Conservation (phyloP, 2,329 filamentous ascomycete species). For the Myrmaecium sp. region DNA sequence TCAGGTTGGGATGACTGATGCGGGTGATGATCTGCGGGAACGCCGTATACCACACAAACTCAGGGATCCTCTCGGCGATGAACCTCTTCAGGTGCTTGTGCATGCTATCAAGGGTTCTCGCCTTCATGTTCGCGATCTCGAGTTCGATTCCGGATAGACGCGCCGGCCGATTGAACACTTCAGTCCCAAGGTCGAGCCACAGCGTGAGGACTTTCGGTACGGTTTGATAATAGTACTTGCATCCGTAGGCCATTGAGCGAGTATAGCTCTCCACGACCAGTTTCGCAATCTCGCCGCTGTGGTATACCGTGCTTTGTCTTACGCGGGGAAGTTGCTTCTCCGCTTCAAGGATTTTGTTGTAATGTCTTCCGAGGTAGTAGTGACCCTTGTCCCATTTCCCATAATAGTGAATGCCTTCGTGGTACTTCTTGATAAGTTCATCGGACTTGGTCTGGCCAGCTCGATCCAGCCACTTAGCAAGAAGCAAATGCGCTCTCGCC, state of each 20-base stretch:
- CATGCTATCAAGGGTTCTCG: slow-evolving; percentile 49
- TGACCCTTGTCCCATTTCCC: slow-evolving; percentile 87
- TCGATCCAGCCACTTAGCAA: slow-evolving; percentile 92
- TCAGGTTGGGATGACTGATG: slow-evolving; percentile 68
- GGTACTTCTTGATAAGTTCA: slow-evolving; percentile 65
- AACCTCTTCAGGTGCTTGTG: slow-evolving; percentile 70
- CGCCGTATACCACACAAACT: slow-evolving; percentile 66
- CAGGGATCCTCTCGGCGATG: slow-evolving; percentile 45
- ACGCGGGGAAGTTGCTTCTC: slow-evolving; percentile 61
- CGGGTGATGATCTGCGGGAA: slow-evolving; percentile 91
- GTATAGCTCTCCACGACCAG: slow-evolving; percentile 89
- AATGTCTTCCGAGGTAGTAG: slow-evolving; percentile 91
- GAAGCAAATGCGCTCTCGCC: slow-evolving; percentile 67
- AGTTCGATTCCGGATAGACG: slow-evolving; percentile 12
- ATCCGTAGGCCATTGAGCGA: slow-evolving; percentile 70
- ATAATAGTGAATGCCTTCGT: slow-evolving; percentile 54
- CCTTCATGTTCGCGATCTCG: slow-evolving; percentile 14
- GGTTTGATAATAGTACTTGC: slow-evolving; percentile 92
- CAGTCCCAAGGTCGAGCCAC: slow-evolving; percentile 81
- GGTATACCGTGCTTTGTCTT: slow-evolving; percentile 41
- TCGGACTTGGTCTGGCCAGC: slow-evolving; percentile 84
- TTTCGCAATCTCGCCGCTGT: slow-evolving; percentile 71
- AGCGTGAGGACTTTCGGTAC: slow-evolving; percentile 80
- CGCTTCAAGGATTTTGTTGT: slow-evolving; percentile 87
- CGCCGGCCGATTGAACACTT: slow-evolving; percentile 34